These are phyloP conservation scores for Phalaenopsis equestris DNA, from an alignment of 106 monocot genomes.

Conservation along the genomic window DNA sequence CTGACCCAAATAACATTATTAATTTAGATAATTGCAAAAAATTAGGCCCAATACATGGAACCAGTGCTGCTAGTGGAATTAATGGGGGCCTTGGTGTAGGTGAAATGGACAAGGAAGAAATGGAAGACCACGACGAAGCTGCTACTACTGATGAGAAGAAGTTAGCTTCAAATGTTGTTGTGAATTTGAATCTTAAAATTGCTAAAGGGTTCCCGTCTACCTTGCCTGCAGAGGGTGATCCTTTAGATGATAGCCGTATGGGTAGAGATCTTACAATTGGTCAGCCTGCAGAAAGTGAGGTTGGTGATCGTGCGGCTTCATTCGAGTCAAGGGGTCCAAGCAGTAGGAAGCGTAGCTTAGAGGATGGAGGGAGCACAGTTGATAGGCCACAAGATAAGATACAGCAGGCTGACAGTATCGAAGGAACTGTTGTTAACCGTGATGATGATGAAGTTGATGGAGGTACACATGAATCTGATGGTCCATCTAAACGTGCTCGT, in stretches of 20 bases:
- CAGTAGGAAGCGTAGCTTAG: conserved; percentile 67
- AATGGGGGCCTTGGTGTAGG: conserved; percentile 58
- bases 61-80: conserved; percentile 91
- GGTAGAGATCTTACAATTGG: conserved; percentile 92
- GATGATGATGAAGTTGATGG: conserved; percentile 91
- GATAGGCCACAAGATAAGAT: conserved; percentile 77
- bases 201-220: conserved; percentile 47
- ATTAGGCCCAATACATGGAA: conserved; percentile 48
- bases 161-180: conserved; percentile 60
- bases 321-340: conserved; percentile 97
- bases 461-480: conserved; percentile 60
- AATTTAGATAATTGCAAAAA: conserved; percentile 52
- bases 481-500: conserved; percentile 48
- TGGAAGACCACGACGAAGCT: conserved; percentile 54
- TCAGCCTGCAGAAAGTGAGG: conserved; percentile 95
- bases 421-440: conserved; percentile 84
- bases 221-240: conserved; percentile 32
- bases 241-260: conserved; percentile 51
- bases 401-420: conserved; percentile 78
- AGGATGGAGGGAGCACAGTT: conserved; percentile 97
- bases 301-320: conserved; percentile 94
- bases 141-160: conserved; percentile 56
- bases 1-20: conserved; percentile 42
- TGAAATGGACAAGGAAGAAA: conserved; percentile 47
- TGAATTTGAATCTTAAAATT: conserved; percentile 85